phyloP scores from a whole-genome alignment of 1,139 yeast species.

The Scheffersomyces cryptocercus region DNA sequence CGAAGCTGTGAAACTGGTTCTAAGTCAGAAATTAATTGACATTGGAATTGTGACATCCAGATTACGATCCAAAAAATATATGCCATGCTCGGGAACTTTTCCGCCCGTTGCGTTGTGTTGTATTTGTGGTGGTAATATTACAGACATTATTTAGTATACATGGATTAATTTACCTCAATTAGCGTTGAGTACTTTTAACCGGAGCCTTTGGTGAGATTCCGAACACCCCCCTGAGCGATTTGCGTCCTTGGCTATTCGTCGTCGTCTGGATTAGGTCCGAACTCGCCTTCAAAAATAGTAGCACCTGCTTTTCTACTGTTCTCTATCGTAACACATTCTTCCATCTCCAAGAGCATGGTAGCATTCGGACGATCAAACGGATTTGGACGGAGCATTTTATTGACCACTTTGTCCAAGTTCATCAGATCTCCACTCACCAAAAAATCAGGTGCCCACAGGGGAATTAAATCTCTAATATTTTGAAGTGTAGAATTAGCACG shows the following conservation, averaged over 20 bases:
- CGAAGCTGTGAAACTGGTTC: too few relatives aligned
- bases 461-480: conserved; percentile 38
- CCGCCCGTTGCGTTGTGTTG: too few relatives aligned
- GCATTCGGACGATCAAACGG: conserved; percentile 87
- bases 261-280: conserved; percentile 62
- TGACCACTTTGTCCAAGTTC: conserved; percentile 76
- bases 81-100: too few relatives aligned
- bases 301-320: conserved; percentile 90
- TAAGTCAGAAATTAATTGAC: too few relatives aligned
- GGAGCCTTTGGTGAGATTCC: too few relatives aligned
- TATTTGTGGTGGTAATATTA: too few relatives aligned
- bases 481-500: conserved; percentile 16
- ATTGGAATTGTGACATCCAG: too few relatives aligned
- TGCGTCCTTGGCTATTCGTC: conserved; percentile 6
- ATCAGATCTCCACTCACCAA: conserved; percentile 67
- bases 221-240: too few relatives aligned
- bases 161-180: too few relatives aligned
- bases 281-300: conserved; percentile 93
- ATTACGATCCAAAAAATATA: too few relatives aligned
- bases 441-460: conserved; percentile 85
- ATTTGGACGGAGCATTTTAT: conserved; percentile 86
- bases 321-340: conserved; percentile 80
- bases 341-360: conserved; percentile 59
- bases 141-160: too few relatives aligned
- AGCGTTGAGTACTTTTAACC: too few relatives aligned